A percentile compares a stretch with the other conserved stretches of the same genome.
phyloP scores from a whole-genome alignment of 805 yeast species.

The Suhomyces prunicola region DNA sequence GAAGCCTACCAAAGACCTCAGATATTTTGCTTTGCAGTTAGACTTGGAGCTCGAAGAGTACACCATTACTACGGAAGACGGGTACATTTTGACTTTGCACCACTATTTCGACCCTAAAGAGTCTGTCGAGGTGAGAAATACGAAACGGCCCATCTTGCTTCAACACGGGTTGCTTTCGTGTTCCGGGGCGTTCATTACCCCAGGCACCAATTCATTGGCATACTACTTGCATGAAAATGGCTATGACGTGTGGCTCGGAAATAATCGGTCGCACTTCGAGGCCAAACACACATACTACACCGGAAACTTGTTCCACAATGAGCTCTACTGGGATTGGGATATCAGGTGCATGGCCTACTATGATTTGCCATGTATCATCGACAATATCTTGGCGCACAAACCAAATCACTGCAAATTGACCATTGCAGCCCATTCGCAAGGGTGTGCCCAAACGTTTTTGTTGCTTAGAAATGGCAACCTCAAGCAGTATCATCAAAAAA shows the following conservation, averaged over 20 bases:
- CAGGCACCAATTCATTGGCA: conserved; percentile 80
- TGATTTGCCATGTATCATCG: conserved; percentile 74
- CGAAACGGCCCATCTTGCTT: conserved; percentile 62
- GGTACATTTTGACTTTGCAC: conserved; percentile 66
- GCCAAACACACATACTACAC: conserved; percentile 51
- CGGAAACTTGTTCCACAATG: conserved; percentile 39
- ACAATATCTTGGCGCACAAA: conserved; percentile 48
- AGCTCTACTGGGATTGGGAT: conserved; percentile 90
- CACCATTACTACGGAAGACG: conserved; percentile 71
- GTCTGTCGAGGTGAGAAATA: conserved; percentile 23
- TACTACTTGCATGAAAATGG: conserved; percentile 52
- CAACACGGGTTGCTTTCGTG: conserved; percentile 88
- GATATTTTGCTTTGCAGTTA: conserved; percentile 63
- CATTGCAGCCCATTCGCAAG: conserved; percentile 86
- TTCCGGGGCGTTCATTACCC: conserved; percentile 77
- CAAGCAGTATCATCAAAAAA: conserved; percentile 42
- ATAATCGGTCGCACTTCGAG: conserved; percentile 82
- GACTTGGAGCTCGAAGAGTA: conserved; percentile 59
- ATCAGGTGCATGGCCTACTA: conserved; percentile 73
- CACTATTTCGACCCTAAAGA: conserved; percentile 54
- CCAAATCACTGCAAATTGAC: conserved; percentile 48
- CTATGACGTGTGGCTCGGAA: conserved; percentile 88
- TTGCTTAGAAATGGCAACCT: conserved; percentile 50
- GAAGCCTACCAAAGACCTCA: conserved; percentile 44
- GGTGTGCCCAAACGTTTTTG: conserved; percentile 81